These are phyloP conservation scores for Rhizopogon rudus DNA, from an alignment of 768 basidiomycete genomes.

Conservation along the genomic window DNA sequence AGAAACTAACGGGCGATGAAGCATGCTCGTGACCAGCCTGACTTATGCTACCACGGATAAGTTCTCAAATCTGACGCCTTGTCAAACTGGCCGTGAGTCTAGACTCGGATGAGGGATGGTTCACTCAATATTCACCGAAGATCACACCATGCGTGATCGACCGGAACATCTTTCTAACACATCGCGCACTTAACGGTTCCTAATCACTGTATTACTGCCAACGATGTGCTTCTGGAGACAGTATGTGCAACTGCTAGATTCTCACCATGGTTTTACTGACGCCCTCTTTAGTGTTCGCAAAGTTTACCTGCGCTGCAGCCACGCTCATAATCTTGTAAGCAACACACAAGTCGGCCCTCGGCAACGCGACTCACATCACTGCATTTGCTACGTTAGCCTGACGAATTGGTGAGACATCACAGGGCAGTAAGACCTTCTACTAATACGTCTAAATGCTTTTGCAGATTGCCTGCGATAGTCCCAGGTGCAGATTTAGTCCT, in stretches of 20 bases:
- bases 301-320: constrained; percentile 44
- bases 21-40: too few relatives aligned
- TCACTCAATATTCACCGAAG: too few relatives aligned
- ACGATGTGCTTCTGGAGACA: constrained; percentile 53
- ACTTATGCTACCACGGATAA: too few relatives aligned
- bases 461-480: constrained; percentile 42
- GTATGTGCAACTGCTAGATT: constrained; percentile 30
- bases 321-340: constrained; percentile 39
- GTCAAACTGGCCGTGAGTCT: too few relatives aligned
- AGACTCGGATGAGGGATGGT: too few relatives aligned
- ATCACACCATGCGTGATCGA: constrained; percentile 4
- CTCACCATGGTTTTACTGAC: not conserved
- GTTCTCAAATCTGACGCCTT: too few relatives aligned
- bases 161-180: constrained; percentile 6
- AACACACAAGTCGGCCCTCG: not conserved
- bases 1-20: too few relatives aligned
- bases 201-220: constrained; percentile 1
- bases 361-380: not conserved
- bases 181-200: constrained; percentile 4
- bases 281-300: constrained; percentile 36
- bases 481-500: constrained; percentile 51
- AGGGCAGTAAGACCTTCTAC: not conserved
- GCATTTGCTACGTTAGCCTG: constrained; percentile 25
- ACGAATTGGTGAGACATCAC: constrained; percentile 25
- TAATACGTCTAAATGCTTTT: constrained; percentile 4